Conservation (phyloP, 208 protist species). For the Acanthamoeba lenticulata region DNA sequence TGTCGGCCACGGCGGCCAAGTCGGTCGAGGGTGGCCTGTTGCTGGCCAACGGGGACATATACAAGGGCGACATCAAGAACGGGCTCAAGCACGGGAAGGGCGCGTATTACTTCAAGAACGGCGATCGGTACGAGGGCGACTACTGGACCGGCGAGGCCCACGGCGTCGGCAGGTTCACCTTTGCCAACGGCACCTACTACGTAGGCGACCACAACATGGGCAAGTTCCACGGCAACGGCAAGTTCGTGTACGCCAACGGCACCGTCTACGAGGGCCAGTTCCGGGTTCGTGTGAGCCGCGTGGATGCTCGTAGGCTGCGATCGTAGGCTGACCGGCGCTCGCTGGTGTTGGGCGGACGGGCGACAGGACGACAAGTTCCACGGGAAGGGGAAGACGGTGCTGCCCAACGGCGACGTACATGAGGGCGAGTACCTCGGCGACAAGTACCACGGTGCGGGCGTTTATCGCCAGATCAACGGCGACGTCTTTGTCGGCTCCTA, state of each 20-base stretch:
- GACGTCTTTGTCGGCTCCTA: constrained; percentile 83
- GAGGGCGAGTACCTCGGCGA: background rate
- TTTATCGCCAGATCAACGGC: background rate
- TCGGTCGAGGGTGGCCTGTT: too few relatives aligned
- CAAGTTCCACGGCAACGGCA: background rate
- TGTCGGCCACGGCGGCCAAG: too few relatives aligned
- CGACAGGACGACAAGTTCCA: background rate
- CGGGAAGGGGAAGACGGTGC: background rate
- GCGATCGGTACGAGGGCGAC: background rate
- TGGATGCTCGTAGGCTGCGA: too few relatives aligned
- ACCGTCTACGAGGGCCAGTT: constrained; percentile 5
- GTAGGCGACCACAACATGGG: background rate
- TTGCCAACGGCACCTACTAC: background rate
- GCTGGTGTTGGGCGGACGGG: background rate
- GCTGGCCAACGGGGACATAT: too few relatives aligned
- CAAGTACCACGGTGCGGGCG: background rate
- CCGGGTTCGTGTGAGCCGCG: too few relatives aligned
- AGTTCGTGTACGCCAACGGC: background rate
- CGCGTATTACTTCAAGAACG: background rate
- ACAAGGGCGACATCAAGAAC: background rate
- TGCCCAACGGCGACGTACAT: background rate
- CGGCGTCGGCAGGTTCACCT: constrained; percentile 37
- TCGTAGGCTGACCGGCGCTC: too few relatives aligned
- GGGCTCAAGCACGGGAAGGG: background rate
- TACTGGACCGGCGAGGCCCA: background rate